Evolutionary conservation across 805 yeast species (phyloP), one percentile per base, ranked within the genome.

Genomic region (Starmerella vaccinii): DNA sequence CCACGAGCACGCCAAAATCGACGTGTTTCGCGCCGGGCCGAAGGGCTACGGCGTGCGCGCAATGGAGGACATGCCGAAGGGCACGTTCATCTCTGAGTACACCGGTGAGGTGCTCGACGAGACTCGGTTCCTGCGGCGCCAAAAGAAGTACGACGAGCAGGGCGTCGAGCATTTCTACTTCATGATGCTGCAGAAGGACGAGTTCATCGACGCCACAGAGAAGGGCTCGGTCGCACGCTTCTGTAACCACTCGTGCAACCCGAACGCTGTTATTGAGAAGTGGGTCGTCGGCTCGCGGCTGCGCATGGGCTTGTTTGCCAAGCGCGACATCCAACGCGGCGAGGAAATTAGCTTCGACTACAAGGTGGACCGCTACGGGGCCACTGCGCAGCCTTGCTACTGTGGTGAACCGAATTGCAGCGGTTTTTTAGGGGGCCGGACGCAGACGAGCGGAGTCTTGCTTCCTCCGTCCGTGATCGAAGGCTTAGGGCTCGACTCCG

Each of bases 281-380:
- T 90, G 98, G 98, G 92, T 89, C 16, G 97, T 90, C 13, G 88
- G 88, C 26, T 85, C 84, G 53, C 83, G 86, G 63, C 72, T 87
- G 51, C 75, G 87, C 57, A 92, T 92, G 97, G 98, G 97, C 26
- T 84, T 90, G 22, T 92, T 90, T 64, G 85, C 97, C 46, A 84
- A 84, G 58, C 72, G 95, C 56, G 67, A 72, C 24, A 86, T 90
- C 47, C 41, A 57, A 7, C 65, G 66, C 52, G 96, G 95, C 49
- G 97, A 92, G 66, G 98, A 90, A 64, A 78, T 90, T 58, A 86
- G 97, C 0, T 84, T 84, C 65, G 89, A 84, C 63, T 90, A 90
- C 66, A 90, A 90, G 61, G 97, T 92, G 30, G 98, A 90, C 67
- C 73, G 97, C 56, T 90, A 89, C 65, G 98, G 98, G 27, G 95